Conservation (phyloP, 345 rosid species). For the Salix brachista region DNA sequence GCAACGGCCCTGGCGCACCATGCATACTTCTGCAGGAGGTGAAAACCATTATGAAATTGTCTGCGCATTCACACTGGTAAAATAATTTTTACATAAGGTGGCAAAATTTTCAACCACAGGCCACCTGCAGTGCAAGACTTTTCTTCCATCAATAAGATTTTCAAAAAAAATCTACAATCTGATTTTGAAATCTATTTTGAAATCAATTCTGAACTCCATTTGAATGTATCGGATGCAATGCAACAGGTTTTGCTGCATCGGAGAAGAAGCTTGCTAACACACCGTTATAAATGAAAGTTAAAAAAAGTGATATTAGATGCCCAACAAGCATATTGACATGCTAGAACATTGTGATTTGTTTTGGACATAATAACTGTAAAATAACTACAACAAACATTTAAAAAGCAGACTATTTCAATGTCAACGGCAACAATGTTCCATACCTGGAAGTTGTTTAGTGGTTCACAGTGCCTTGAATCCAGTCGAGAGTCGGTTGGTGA, state of each 20-base stretch:
- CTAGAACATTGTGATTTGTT: not conserved
- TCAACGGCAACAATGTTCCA: not conserved
- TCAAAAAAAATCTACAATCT: not conserved
- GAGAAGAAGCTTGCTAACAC: not conserved
- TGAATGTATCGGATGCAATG: not conserved
- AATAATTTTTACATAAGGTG: not conserved
- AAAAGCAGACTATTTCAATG: not conserved
- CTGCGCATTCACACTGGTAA: not conserved
- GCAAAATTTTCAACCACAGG: not conserved
- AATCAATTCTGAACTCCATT: not conserved
- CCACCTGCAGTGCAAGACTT: not conserved
- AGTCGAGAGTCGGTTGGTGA: conserved; percentile 37
- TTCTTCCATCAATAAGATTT: not conserved
- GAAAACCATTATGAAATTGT: not conserved
- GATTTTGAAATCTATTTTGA: not conserved
- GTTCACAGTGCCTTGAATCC: conserved; percentile 50
- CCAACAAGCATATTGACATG: not conserved
- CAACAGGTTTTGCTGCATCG: not conserved
- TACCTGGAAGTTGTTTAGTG: conserved; percentile 74
- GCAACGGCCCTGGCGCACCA: conserved; percentile 79
- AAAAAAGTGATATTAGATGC: not conserved
- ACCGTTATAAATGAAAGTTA: not conserved
- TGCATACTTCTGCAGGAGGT: conserved; percentile 52
- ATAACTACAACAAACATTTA: not conserved
- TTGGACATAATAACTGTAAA: not conserved